These are phyloP conservation scores for Phlebopus sp. DNA, from an alignment of 1,284 basidiomycete genomes.

Conservation along the genomic window DNA sequence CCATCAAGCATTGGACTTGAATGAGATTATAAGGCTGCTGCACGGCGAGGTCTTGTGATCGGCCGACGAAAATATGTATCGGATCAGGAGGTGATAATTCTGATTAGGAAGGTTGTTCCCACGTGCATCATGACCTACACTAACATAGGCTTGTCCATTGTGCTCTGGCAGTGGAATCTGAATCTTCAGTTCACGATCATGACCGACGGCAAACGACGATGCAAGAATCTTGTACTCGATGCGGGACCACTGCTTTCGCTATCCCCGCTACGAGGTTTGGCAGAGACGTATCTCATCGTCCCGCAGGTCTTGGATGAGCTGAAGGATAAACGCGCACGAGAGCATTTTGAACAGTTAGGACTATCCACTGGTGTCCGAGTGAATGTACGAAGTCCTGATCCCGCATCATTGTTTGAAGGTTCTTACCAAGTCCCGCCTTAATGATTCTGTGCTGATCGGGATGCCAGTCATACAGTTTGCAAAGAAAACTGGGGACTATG, in stretches of 20 bases:
- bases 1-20: neutral
- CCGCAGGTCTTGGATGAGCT: constrained; percentile 88
- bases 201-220: constrained; percentile 39
- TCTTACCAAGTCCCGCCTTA: constrained; percentile 25
- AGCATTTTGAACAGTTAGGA: constrained; percentile 79
- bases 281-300: constrained; percentile 80
- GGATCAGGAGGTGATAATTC: neutral
- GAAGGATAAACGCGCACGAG: constrained; percentile 81
- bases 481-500: constrained; percentile 95
- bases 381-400: constrained; percentile 70
- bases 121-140: neutral
- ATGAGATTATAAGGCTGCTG: neutral
- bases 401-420: constrained; percentile 78
- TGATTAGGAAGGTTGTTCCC: constrained; percentile 3
- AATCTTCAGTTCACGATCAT: constrained; percentile 17
- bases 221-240: constrained; percentile 86
- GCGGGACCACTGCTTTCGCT: constrained; percentile 87
- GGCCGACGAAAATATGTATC: constrained; percentile 6
- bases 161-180: neutral
- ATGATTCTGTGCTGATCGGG: constrained; percentile 10
- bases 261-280: constrained; percentile 80
- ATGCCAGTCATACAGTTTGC: constrained; percentile 82
- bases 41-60: neutral
- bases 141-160: neutral
- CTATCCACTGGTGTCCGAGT: constrained; percentile 75